phyloP scores from a whole-genome alignment of 148 eudicot genomes.

The Rhododendron simsii region DNA sequence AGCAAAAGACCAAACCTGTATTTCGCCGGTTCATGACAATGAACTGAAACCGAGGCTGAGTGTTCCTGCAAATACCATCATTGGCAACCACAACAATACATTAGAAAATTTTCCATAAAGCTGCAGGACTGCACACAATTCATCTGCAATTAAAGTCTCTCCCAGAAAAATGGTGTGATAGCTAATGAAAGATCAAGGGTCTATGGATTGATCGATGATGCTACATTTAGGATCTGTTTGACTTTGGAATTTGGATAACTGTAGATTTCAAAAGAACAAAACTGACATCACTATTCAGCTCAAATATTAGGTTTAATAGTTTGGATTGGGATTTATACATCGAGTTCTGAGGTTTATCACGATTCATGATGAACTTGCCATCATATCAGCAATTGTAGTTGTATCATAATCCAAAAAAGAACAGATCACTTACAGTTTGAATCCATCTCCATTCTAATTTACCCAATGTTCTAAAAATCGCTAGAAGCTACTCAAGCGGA shows the following conservation, averaged over 20 bases:
- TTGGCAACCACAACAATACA: neutral
- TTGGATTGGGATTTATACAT: neutral
- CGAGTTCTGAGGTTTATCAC: neutral
- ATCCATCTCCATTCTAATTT: neutral
- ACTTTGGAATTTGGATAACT: neutral
- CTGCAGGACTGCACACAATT: neutral
- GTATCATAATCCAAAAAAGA: neutral
- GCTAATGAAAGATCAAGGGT: neutral
- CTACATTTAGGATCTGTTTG: neutral
- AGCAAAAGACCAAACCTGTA: slow-evolving; percentile 39
- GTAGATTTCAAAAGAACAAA: neutral
- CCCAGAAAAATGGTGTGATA: neutral
- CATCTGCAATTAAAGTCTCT: neutral
- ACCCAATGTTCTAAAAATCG: neutral
- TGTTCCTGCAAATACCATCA: slow-evolving; percentile 39
- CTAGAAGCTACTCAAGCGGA: neutral
- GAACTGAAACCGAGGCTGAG: slow-evolving; percentile 75
- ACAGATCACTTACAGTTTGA: neutral
- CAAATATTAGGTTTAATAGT: neutral
- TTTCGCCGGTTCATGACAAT: slow-evolving; percentile 78
- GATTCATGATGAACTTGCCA: neutral
- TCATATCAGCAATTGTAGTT: neutral
- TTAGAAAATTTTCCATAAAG: neutral
- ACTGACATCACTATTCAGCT: neutral
- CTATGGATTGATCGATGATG: slow-evolving; percentile 3